Conservation (phyloP, 345 rosid species). For the Psidium friedrichsthalianum region DNA sequence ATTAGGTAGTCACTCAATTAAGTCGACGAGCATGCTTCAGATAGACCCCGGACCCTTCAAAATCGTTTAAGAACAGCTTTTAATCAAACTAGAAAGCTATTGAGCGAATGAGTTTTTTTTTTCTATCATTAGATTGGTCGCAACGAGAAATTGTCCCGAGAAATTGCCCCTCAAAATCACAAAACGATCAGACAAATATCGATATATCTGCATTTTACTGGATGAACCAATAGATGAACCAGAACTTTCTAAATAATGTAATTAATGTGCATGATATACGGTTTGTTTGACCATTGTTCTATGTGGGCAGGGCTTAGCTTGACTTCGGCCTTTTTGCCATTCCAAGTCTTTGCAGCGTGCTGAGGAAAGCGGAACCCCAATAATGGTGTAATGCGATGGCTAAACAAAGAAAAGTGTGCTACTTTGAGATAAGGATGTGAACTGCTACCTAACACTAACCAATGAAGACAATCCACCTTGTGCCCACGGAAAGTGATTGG, state of each 20-base stretch:
- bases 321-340: not conserved
- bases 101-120: not conserved
- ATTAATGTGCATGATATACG: not conserved
- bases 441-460: not conserved
- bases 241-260: not conserved
- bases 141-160: not conserved
- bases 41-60: not conserved
- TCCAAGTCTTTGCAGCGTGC: not conserved
- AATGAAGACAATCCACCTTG: not conserved
- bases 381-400: not conserved
- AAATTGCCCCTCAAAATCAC: not conserved
- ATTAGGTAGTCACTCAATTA: not conserved
- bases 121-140: not conserved
- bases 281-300: not conserved
- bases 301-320: not conserved
- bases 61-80: not conserved
- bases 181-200: not conserved
- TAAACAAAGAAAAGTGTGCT: not conserved
- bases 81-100: not conserved
- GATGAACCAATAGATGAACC: not conserved
- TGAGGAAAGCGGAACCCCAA: not conserved
- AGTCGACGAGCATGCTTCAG: not conserved
- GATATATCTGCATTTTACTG: not conserved
- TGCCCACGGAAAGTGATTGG: not conserved
- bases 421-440: not conserved